Conservation (phyloP, 805 yeast species). For the Metschnikowia borealis region DNA sequence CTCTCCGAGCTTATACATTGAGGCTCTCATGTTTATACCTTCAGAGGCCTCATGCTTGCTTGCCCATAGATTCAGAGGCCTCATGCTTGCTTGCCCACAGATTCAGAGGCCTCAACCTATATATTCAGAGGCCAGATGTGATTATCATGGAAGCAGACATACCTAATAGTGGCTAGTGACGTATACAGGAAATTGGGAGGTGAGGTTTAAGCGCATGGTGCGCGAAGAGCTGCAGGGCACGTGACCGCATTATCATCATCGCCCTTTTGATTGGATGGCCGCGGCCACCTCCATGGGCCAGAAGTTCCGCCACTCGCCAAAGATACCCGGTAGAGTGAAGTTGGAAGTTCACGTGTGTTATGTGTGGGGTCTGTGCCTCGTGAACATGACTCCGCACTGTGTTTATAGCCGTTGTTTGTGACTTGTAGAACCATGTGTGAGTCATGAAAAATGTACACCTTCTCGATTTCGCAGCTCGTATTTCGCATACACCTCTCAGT, state of each 20-base stretch:
- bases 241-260: constrained; percentile 11
- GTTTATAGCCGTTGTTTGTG: not conserved
- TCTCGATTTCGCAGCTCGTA: not conserved
- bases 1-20: no score
- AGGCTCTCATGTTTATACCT: no score
- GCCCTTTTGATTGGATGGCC: constrained; percentile 12
- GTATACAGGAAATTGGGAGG: not conserved
- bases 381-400: not conserved
- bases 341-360: no score
- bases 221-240: not conserved
- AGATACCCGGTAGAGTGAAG: no score
- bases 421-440: not conserved
- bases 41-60: no score
- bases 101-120: no score
- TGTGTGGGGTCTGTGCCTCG: no score
- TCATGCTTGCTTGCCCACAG: no score
- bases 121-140: no score
- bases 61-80: no score
- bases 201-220: not conserved
- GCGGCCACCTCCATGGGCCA: not conserved
- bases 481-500: not conserved
- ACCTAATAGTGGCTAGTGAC: not conserved
- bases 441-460: not conserved
- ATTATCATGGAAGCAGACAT: not conserved
- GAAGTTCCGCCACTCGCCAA: no score